phyloP scores from a whole-genome alignment of 129 eudicot species.

The Tagetes erecta region DNA sequence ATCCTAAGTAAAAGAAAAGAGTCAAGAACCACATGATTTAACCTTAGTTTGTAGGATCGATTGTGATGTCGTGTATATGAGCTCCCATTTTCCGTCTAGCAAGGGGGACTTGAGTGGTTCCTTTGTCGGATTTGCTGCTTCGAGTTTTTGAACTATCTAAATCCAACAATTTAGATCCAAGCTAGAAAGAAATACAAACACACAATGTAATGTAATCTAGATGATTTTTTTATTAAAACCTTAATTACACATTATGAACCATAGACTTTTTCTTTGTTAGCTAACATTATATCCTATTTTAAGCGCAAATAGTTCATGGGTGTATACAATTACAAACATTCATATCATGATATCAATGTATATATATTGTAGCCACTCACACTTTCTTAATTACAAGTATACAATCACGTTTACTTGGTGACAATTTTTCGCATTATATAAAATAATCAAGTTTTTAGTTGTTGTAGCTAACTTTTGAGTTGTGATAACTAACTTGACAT shows the following conservation, averaged over 20 bases:
- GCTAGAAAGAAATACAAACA: conserved; percentile 22
- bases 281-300: not conserved
- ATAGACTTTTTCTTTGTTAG: not conserved
- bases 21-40: not conserved
- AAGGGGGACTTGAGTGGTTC: conserved; percentile 66
- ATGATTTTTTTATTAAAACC: not conserved
- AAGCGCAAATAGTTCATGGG: not conserved
- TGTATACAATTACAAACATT: not conserved
- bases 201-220: not conserved
- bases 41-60: conserved; percentile 73
- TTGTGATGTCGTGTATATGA: conserved; percentile 66
- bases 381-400: not conserved
- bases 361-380: no score
- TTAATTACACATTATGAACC: not conserved
- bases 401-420: not conserved
- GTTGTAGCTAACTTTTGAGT: no score
- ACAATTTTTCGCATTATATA: no score
- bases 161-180: conserved; percentile 34
- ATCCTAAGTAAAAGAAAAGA: not conserved
- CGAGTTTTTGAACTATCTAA: conserved; percentile 67
- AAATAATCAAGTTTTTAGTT: no score
- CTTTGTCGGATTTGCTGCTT: conserved; percentile 62
- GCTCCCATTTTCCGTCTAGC: conserved; percentile 82
- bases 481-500: no score
- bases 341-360: no score